Base-by-base conservation (phyloP, 306 rosid species). In the Fragaria vesca region DNA sequence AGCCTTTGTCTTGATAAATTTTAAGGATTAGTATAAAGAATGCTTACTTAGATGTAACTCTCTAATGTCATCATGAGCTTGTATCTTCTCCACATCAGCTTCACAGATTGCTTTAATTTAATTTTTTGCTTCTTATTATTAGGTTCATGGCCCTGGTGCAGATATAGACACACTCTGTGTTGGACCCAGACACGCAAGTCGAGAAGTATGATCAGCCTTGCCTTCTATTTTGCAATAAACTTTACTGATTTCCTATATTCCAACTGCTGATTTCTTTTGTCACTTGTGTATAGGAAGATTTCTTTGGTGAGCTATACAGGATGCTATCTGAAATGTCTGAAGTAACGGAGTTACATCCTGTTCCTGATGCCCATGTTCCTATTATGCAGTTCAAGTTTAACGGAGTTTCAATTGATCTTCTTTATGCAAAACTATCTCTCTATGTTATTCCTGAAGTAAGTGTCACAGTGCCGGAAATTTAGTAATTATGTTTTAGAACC, bases 61-160 rank as follows among this genome's bases (percentile, higher is more conserved):
- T 30, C 21, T 40, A 20, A 36, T 43, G 28, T 57, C 16, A 18
- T 30, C 60, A n/a, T 32, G 48, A 20, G 45, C 43, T 73, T 13
- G 24, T 54, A 43, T 50, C 73, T 12, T 70, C 58, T 36, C 74
- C 15, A 46, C 48, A 8, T 1, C 4, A 32, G 47, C 51, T 60
- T 65, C 36, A 76, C 52, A 4, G 10, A 30, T 71, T 72, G 11
- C 15, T 50, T 36, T 70, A 17, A 66, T 15, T 18, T 72, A 47
- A 9, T 58, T 40, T 11, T 65, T 81, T 12, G 47, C 71, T 38
- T n/a, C 61, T 74, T 63, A 78, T 67, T 81, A 81, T 69, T 75
- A 95, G 99, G 99, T 95, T 73, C 97, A 95, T 87, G 96, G 98
- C 73, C 99, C 99, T 57, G 97, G 99, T 66, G 97, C 98, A 43